These are phyloP conservation scores for Penicillium silybi DNA, from an alignment of 495 filamentous ascomycete species.

Conservation along the genomic window DNA sequence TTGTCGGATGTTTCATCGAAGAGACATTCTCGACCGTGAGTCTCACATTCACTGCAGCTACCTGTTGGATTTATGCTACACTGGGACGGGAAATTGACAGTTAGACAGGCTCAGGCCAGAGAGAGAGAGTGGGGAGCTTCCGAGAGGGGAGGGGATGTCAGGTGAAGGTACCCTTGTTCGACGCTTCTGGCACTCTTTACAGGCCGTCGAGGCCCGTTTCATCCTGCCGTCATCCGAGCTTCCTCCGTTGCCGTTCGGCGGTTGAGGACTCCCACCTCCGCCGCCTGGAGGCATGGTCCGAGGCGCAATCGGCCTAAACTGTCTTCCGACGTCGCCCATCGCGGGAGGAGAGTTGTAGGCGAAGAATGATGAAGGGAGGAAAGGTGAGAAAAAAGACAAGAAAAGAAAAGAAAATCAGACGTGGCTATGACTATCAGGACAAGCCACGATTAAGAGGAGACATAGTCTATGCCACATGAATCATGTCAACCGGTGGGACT, in stretches of 20 bases:
- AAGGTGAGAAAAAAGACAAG: background rate
- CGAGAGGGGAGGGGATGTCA: background rate
- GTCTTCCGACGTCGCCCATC: slow-evolving; percentile 33
- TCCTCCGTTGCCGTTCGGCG: slow-evolving; percentile 6
- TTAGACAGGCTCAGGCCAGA: background rate
- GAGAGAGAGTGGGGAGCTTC: too few species aligned
- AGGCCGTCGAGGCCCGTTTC: slow-evolving; percentile 41
- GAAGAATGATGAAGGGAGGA: slow-evolving; percentile 1
- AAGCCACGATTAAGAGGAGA: slow-evolving; percentile 1
- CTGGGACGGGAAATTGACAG: slow-evolving; percentile 12
- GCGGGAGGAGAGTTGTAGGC: background rate
- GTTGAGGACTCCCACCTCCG: slow-evolving; percentile 11
- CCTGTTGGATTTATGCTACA: slow-evolving; percentile 22
- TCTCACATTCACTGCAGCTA: slow-evolving; percentile 33
- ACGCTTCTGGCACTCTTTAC: slow-evolving; percentile 38
- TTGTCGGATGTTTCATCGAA: slow-evolving; percentile 38
- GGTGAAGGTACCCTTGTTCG: slow-evolving; percentile 38
- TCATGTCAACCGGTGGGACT: slow-evolving; percentile 9
- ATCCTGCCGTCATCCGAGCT: slow-evolving; percentile 31
- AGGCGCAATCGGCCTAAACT: slow-evolving; percentile 36
- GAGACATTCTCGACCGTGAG: slow-evolving; percentile 34
- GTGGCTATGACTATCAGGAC: background rate
- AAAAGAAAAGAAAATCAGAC: background rate
- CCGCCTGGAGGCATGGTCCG: slow-evolving; percentile 17
- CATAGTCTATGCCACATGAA: slow-evolving; percentile 9